Conservation (phyloP, 176 grass and related monocot species). For the Oryza nivara region DNA sequence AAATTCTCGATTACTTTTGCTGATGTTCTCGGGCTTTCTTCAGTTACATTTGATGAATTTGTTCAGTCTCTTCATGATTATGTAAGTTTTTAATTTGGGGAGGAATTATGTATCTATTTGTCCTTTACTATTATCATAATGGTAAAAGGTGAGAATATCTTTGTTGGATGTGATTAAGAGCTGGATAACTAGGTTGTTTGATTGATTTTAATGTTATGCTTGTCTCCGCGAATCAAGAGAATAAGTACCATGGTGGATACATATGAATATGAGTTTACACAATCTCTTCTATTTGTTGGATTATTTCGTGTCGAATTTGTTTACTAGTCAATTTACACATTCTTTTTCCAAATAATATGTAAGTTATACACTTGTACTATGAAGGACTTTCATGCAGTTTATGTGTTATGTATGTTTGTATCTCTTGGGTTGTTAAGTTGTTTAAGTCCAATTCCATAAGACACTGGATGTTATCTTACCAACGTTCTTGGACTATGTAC, state of each 20-base stretch:
- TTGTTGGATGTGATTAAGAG: constrained; percentile 30
- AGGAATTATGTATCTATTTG: constrained; percentile 47
- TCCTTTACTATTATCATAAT: constrained; percentile 9
- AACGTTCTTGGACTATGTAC: not conserved
- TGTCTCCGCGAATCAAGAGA: not conserved
- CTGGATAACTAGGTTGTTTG: not conserved
- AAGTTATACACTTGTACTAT: not conserved
- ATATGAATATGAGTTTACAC: constrained; percentile 23
- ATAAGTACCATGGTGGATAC: constrained; percentile 1
- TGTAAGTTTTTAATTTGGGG: constrained; percentile 61
- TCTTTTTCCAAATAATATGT: not conserved
- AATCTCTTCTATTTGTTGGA: constrained; percentile 17
- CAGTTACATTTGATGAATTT: constrained; percentile 95
- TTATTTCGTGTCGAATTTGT: constrained; percentile 29
- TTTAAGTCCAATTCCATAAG: not conserved
- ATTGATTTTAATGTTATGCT: constrained; percentile 24
- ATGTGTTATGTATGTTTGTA: not conserved
- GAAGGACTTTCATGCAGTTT: not conserved
- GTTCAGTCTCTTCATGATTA: constrained; percentile 98
- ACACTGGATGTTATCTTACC: not conserved
- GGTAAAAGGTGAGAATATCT: not conserved
- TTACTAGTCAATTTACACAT: not conserved
- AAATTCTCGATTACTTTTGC: constrained; percentile 95
- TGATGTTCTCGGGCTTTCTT: constrained; percentile 85
- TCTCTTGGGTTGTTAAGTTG: not conserved